Evolutionary conservation across 2,329 filamentous ascomycete species (phyloP).

Genomic region (Chaetomium globosum): DNA sequence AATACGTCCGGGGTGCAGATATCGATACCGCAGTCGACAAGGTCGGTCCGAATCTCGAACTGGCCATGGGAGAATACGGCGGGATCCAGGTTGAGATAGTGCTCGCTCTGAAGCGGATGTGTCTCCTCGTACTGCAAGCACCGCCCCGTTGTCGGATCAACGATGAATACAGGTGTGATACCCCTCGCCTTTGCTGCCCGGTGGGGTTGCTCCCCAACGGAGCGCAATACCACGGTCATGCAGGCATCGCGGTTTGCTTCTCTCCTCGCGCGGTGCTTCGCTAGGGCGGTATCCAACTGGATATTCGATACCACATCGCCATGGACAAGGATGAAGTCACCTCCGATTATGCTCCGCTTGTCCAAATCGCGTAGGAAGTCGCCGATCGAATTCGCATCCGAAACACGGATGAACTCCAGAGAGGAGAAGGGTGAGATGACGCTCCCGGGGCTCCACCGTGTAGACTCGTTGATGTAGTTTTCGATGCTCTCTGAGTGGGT

Average conservation of each 20-base stretch:
- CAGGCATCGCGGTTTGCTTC: conserved; percentile 89
- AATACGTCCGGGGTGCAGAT: conserved; percentile 97
- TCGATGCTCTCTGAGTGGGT: conserved; percentile 86
- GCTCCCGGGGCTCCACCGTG: conserved; percentile 65
- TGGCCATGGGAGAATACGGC: conserved; percentile 74
- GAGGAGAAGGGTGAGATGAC: conserved; percentile 69
- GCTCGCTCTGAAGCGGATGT: conserved; percentile 65
- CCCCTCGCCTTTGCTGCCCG: conserved; percentile 73
- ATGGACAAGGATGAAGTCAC: conserved; percentile 90
- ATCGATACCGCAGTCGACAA: conserved; percentile 93
- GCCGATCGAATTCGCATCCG: conserved; percentile 80
- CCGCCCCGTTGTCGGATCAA: conserved; percentile 76
- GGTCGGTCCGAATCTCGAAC: conserved; percentile 80
- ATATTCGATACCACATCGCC: conserved; percentile 92
- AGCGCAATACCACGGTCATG: conserved; percentile 91
- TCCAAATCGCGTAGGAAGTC: conserved; percentile 95
- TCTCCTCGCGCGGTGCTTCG: conserved; percentile 77
- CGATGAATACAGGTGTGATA: conserved; percentile 79
- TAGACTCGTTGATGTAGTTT: conserved; percentile 77
- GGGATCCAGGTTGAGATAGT: conserved; percentile 72
- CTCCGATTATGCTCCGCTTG: conserved; percentile 77
- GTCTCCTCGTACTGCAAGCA: conserved; percentile 96
- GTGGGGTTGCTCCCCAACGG: conserved; percentile 70
- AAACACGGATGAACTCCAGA: conserved; percentile 81
- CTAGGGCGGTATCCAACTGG: conserved; percentile 75